Percentiles rank a stretch among this genome's conserved stretches.
These are phyloP conservation scores for Suillus subaureus DNA, from an alignment of 768 basidiomycete species.

Conservation along the genomic window DNA sequence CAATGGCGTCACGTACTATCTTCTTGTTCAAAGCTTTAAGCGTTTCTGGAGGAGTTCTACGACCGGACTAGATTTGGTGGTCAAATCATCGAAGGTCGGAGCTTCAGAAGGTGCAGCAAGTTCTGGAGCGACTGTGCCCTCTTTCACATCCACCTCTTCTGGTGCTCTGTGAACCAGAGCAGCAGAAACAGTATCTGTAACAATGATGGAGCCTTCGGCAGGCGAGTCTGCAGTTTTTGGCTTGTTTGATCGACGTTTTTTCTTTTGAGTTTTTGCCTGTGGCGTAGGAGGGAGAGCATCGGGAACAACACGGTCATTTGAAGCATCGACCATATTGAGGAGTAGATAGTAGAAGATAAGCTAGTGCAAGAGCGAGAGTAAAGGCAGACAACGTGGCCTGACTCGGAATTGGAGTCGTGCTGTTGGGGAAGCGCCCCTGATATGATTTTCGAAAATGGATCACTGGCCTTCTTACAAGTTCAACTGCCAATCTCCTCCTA, in stretches of 20 bases:
- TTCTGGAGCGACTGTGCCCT: slow-evolving; percentile 50
- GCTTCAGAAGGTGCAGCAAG: slow-evolving; percentile 43
- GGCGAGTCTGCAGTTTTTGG: slow-evolving; percentile 51
- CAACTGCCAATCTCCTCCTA: too few species aligned
- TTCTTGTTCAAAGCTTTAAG: too few species aligned
- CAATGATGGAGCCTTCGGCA: slow-evolving; percentile 37
- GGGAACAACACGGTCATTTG: slow-evolving; percentile 62
- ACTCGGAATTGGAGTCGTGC: too few species aligned
- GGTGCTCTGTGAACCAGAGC: slow-evolving; percentile 54
- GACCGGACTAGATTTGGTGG: slow-evolving; percentile 63
- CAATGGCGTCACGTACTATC: too few species aligned
- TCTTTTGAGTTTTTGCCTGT: slow-evolving; percentile 54
- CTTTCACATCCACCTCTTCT: slow-evolving; percentile 47
- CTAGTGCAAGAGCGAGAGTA: slow-evolving; percentile 7
- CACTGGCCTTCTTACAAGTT: too few species aligned
- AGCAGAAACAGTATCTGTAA: slow-evolving; percentile 49
- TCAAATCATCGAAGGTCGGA: slow-evolving; percentile 44
- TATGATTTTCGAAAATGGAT: too few species aligned
- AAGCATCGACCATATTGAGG: slow-evolving; percentile 37
- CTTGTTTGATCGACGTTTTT: slow-evolving; percentile 63
- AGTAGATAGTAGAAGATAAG: slow-evolving; percentile 6
- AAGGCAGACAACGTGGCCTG: too few species aligned
- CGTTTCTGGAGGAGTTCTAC: slow-evolving; percentile 82
- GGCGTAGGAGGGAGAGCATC: slow-evolving; percentile 68
- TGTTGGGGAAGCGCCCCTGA: too few species aligned